phyloP scores from a whole-genome alignment of 2,329 filamentous ascomycete species.

The Nemania sp. region DNA sequence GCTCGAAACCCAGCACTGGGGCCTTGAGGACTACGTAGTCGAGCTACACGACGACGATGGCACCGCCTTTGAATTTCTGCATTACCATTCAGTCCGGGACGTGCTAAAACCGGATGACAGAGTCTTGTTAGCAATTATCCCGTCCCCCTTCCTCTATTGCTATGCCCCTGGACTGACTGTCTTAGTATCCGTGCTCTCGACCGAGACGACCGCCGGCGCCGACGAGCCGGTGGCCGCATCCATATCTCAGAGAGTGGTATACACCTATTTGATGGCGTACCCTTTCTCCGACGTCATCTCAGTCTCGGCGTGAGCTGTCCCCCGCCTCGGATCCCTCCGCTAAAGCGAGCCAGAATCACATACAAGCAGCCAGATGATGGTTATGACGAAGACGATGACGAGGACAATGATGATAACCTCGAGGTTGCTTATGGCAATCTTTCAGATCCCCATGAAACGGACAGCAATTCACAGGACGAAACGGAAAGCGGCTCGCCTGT shows the following conservation, averaged over 20 bases:
- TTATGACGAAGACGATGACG: constrained; percentile 21
- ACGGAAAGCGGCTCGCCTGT: constrained; percentile 36
- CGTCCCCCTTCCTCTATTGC: not conserved
- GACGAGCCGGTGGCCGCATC: constrained; percentile 73
- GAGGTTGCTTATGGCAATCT: no score
- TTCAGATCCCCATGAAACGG: no score
- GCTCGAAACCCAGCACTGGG: constrained; percentile 80
- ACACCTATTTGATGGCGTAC: constrained; percentile 82
- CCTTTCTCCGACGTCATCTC: constrained; percentile 76
- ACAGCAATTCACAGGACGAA: constrained; percentile 37
- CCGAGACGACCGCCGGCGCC: constrained; percentile 71
- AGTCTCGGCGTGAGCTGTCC: constrained; percentile 64
- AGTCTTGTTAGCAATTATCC: constrained; percentile 65
- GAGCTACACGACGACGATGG: constrained; percentile 63
- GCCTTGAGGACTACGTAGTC: constrained; percentile 86
- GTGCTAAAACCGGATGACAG: constrained; percentile 83
- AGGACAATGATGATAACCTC: no score
- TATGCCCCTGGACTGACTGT: not conserved
- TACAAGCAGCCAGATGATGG: constrained; percentile 41
- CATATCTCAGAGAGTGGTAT: constrained; percentile 80
- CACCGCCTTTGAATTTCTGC: constrained; percentile 80
- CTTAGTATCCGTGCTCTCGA: constrained; percentile 76
- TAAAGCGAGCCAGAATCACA: constrained; percentile 65
- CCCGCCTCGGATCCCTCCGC: constrained; percentile 69
- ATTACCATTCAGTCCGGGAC: constrained; percentile 73